Percentiles rank a stretch among this genome's conserved stretches.
Evolutionary conservation across 1,284 basidiomycete genomes (phyloP).

Genomic region (Sporisorium scitamineum): DNA sequence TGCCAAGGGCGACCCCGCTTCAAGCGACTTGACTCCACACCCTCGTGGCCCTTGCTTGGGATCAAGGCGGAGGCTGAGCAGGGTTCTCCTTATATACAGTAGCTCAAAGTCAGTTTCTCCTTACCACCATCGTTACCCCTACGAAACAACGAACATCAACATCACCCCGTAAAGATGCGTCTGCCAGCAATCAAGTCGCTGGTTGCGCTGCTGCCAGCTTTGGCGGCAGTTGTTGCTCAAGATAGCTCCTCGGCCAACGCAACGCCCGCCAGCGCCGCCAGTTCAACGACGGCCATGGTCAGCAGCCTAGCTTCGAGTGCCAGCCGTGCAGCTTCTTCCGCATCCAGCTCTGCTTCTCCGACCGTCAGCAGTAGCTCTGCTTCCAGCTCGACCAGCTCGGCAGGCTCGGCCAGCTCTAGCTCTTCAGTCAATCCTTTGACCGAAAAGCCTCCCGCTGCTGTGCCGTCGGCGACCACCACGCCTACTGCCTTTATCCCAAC

Average conservation of each 20-base stretch:
- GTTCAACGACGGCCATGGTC: slow-evolving; percentile 1
- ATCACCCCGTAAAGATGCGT: slow-evolving; percentile 22
- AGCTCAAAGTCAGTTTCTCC: neutral
- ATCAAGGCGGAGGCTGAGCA: neutral
- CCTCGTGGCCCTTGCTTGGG: neutral
- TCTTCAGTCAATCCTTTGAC: slow-evolving; percentile 34
- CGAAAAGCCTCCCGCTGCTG: slow-evolving; percentile 43
- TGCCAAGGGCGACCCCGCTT: neutral
- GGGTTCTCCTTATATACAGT: neutral
- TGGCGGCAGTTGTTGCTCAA: slow-evolving; percentile 38
- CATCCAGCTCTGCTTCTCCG: slow-evolving; percentile 16
- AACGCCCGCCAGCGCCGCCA: neutral
- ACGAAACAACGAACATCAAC: neutral
- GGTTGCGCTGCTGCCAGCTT: slow-evolving; percentile 34
- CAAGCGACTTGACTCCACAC: no score
- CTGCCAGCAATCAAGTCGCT: slow-evolving; percentile 24
- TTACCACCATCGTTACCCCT: neutral
- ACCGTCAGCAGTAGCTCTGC: slow-evolving; percentile 13
- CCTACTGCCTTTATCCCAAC: slow-evolving; percentile 37
- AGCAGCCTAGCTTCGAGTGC: slow-evolving; percentile 11
- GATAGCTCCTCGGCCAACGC: slow-evolving; percentile 10
- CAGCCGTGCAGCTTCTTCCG: slow-evolving; percentile 18
- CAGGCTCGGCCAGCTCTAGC: slow-evolving; percentile 18
- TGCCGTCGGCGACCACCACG: slow-evolving; percentile 35
- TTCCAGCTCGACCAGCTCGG: slow-evolving; percentile 7